A percentile compares a stretch with the other conserved stretches of the same genome.
phyloP scores from a whole-genome alignment of 768 basidiomycete genomes.

The Strobilomyces confusus region DNA sequence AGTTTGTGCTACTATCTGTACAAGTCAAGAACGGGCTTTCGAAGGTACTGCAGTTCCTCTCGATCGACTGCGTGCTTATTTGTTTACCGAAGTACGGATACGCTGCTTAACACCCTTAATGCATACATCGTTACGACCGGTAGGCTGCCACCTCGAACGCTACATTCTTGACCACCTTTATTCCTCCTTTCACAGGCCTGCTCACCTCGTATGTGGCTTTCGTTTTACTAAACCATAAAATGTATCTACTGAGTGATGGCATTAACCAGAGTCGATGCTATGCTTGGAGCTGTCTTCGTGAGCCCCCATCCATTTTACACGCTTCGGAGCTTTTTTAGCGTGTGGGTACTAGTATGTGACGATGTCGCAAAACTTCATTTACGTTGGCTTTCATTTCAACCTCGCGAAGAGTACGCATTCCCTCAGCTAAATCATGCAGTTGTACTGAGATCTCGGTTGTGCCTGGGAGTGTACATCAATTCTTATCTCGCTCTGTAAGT shows the following conservation, averaged over 20 bases:
- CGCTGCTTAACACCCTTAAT: constrained; percentile 43
- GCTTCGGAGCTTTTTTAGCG: not conserved
- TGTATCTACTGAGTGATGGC: not conserved
- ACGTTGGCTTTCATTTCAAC: constrained; percentile 48
- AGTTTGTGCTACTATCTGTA: constrained; percentile 46
- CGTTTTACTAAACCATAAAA: not conserved
- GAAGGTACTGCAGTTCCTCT: constrained; percentile 30
- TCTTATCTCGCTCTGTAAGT: constrained; percentile 46
- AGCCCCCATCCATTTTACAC: constrained; percentile 3
- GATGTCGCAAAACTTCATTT: constrained; percentile 52
- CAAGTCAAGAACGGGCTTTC: constrained; percentile 47
- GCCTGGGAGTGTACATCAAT: constrained; percentile 51
- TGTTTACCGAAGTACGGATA: constrained; percentile 40
- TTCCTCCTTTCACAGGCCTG: constrained; percentile 32
- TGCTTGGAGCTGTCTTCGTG: constrained; percentile 40
- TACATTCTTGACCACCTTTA: constrained; percentile 4
- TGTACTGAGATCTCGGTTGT: not conserved
- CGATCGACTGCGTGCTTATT: not conserved
- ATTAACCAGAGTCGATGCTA: constrained; percentile 40
- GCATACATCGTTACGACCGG: constrained; percentile 54
- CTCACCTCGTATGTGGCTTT: constrained; percentile 33
- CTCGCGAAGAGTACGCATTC: constrained; percentile 47
- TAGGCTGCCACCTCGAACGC: constrained; percentile 17
- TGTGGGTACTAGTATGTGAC: constrained; percentile 30
- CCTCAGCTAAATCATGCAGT: not conserved